A percentile compares a stretch with the other conserved stretches of the same genome.
Evolutionary conservation across 2,329 filamentous ascomycete species (phyloP).

Genomic region (Volutella citrinella): DNA sequence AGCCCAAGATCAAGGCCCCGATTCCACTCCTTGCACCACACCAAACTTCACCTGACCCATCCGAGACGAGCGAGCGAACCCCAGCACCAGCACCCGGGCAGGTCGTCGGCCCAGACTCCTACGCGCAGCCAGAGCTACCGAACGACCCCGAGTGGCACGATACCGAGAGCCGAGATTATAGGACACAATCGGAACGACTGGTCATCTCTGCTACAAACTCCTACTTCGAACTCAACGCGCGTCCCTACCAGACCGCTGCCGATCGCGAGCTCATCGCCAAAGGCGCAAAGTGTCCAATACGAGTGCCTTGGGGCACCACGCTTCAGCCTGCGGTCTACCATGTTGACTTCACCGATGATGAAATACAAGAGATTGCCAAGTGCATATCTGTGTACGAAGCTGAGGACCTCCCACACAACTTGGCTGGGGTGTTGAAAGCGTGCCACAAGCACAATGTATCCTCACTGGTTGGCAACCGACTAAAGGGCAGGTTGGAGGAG

Average conservation of each 20-base stretch:
- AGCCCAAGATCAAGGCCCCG: too few relatives aligned
- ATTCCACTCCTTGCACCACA: too few relatives aligned
- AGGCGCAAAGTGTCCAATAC: conserved; percentile 15
- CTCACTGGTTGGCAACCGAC: conserved; percentile 15
- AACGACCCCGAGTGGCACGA: neutral
- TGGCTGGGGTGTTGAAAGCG: conserved; percentile 16
- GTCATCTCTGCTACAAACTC: conserved; percentile 13
- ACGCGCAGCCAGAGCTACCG: too few relatives aligned
- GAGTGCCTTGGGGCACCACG: conserved; percentile 1
- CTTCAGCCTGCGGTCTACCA: conserved; percentile 33
- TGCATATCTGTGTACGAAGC: conserved; percentile 16
- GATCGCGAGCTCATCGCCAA: conserved; percentile 27
- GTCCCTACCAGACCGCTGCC: conserved; percentile 24
- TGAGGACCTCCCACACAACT: conserved; percentile 11
- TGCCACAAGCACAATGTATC: conserved; percentile 21
- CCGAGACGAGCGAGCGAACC: too few relatives aligned
- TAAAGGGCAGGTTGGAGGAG: conserved; percentile 22
- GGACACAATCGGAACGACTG: conserved; percentile 8
- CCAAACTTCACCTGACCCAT: too few relatives aligned
- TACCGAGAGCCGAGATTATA: conserved; percentile 9
- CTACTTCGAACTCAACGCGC: conserved; percentile 13
- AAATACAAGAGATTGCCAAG: conserved; percentile 30
- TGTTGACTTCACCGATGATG: conserved; percentile 43
- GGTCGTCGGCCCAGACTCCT: too few relatives aligned
- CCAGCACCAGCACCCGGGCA: too few relatives aligned